A percentile compares a stretch with the other conserved stretches of the same genome.
These are phyloP conservation scores for Mucor plumbeus DNA, from an alignment of 371 early-diverging fungal species.

Conservation along the genomic window DNA sequence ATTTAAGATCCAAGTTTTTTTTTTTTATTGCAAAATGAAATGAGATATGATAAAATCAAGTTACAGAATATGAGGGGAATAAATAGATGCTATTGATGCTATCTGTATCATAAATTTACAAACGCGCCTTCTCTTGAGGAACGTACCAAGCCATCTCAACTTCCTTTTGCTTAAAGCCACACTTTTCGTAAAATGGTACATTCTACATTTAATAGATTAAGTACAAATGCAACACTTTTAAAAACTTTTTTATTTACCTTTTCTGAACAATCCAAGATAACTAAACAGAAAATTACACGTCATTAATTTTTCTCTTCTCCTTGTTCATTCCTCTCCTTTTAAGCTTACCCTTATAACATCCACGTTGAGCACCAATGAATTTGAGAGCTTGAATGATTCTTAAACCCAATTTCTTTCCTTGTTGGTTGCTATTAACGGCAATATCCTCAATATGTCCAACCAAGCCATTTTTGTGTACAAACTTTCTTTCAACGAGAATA, in stretches of 20 bases:
- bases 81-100: slow-evolving; percentile 9
- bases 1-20: background rate
- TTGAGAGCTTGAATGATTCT: slow-evolving; percentile 77
- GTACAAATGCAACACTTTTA: background rate
- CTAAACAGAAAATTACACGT: slow-evolving; percentile 14
- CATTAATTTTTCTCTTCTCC: background rate
- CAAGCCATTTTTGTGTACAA: slow-evolving; percentile 85
- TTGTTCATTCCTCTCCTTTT: background rate
- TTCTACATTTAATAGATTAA: slow-evolving; percentile 29
- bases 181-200: slow-evolving; percentile 59
- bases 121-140: slow-evolving; percentile 41
- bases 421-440: slow-evolving; percentile 91
- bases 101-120: slow-evolving; percentile 24
- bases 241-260: slow-evolving; percentile 20
- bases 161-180: slow-evolving; percentile 56
- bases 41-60: no score
- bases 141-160: slow-evolving; percentile 62
- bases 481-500: slow-evolving; percentile 95
- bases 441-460: slow-evolving; percentile 93
- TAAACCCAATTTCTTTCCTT: slow-evolving; percentile 88
- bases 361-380: slow-evolving; percentile 63
- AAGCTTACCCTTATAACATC: slow-evolving; percentile 68
- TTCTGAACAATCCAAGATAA: slow-evolving; percentile 57
- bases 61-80: background rate
- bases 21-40: background rate